Base-by-base conservation (phyloP, 2,329 filamentous ascomycete species). In the Pseudogymnoascus destructans region DNA sequence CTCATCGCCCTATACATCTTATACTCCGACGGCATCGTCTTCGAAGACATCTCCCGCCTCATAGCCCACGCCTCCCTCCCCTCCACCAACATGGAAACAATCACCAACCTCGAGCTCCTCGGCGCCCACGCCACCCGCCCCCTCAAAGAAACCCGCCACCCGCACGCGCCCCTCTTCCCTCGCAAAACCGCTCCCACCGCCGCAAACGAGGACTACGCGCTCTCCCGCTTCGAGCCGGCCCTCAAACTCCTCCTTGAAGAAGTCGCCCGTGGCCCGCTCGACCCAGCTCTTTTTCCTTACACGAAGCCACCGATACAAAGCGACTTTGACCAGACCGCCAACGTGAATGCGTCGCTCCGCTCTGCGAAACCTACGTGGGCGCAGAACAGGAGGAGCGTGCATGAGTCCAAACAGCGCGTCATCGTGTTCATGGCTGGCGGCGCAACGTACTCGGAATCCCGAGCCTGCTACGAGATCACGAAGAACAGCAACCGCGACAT, bases 331-430 rank as follows among this genome's bases (percentile, higher is more conserved):
- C 67, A 80, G 46, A 74, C 77, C 5, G 75, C 79, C 23, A 79
- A 74, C 33, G 72, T 75, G 1, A 77, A 87, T 63, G 82, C 87
- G 10, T 97, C 92, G 11, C 79, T 98, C 21, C 86, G 93, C 59
- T 88, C 89, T 8, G 90, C 90, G 13, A 95, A 95, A 67, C 93
- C 92, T 1, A 95, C 91, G 40, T 98, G 93, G 93, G 93, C 93
- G 1, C 88, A 89, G 57, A 85, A 87, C 8, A 84, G 89, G 42
- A 79, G 86, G 49, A 80, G 83, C 25, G 84, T 75, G 60, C 81
- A 77, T 61, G 92, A 97, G 69, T 95, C 91, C 63, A 82, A 86
- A 57, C 93, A 98, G 70, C 84, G 93, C 57, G 79, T 97, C 58
- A 87, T 98, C 60, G 85, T 97, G 13, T 97, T 95, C 70, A 86